phyloP scores from a whole-genome alignment of 1,284 basidiomycete genomes.

The Crucibulum cyathiforme region DNA sequence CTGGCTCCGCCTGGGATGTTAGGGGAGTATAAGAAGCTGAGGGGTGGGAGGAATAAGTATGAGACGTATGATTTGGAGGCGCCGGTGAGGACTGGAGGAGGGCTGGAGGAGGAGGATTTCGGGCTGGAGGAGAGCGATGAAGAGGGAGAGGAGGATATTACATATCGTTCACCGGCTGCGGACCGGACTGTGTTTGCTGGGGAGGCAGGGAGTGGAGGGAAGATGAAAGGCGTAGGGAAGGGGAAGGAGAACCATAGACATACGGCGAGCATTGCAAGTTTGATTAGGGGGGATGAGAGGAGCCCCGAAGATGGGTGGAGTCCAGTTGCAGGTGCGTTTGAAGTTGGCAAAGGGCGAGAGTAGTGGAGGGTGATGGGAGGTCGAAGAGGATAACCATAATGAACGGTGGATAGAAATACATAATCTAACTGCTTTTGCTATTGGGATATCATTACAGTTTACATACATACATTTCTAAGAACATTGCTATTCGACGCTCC shows the following conservation, averaged over 20 bases:
- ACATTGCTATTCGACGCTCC: no score
- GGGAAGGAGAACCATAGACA: conserved; percentile 63
- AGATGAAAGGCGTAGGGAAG: conserved; percentile 23
- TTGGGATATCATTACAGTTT: conserved; percentile 20
- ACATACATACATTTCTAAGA: no score
- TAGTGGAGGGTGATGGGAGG: conserved; percentile 15
- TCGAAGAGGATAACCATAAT: conserved; percentile 67
- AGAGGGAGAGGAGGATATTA: conserved; percentile 69
- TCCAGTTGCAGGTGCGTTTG: conserved; percentile 56
- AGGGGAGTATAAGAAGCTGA: conserved; percentile 11
- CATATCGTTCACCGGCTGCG: conserved; percentile 68
- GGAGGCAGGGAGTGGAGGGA: conserved; percentile 32
- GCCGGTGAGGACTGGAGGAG: conserved; percentile 30
- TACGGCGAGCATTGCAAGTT: conserved; percentile 81
- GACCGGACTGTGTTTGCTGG: conserved; percentile 3
- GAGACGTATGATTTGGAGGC: conserved; percentile 71
- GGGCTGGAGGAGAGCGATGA: conserved; percentile 68
- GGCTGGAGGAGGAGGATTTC: conserved; percentile 55
- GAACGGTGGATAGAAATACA: conserved; percentile 57
- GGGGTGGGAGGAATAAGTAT: conserved; percentile 62
- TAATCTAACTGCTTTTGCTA: conserved; percentile 64
- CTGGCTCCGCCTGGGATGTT: conserved; percentile 52
- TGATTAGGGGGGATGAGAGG: conserved; percentile 76
- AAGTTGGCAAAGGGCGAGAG: not conserved
- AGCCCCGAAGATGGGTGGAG: conserved; percentile 79